Conservation (phyloP, 768 basidiomycete genomes). For the Lyophyllum decastes region DNA sequence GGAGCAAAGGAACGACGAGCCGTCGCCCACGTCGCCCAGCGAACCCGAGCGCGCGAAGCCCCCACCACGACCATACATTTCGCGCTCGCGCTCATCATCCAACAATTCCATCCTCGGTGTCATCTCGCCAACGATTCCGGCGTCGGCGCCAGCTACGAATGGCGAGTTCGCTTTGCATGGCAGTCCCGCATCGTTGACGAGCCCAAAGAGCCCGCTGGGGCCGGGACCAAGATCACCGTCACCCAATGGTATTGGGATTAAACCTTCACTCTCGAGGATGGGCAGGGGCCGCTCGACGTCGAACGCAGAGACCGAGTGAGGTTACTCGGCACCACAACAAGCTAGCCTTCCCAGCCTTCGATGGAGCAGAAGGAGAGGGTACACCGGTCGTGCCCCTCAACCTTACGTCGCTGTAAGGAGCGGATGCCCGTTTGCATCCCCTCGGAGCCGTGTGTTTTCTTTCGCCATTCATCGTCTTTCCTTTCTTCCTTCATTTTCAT, state of each 20-base stretch:
- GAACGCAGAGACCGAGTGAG: conserved; percentile 5
- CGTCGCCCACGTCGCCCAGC: conserved; percentile 27
- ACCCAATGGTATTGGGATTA: conserved; percentile 8
- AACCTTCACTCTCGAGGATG: conserved; percentile 26
- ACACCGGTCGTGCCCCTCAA: too few species aligned
- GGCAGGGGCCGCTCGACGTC: conserved; percentile 19
- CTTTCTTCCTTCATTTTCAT: not conserved
- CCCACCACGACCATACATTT: conserved; percentile 59
- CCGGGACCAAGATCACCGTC: conserved; percentile 4
- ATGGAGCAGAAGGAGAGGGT: not conserved
- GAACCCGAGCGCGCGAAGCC: conserved; percentile 35
- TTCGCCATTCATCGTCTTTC: not conserved
- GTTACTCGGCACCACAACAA: not conserved
- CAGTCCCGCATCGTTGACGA: conserved; percentile 11
- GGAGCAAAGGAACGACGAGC: conserved; percentile 14
- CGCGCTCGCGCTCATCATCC: conserved; percentile 54
- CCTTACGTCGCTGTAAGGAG: too few species aligned
- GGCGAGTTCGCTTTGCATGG: conserved; percentile 14
- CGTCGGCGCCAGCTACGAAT: conserved; percentile 10
- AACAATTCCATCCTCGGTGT: conserved; percentile 40
- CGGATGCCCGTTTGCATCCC: too few species aligned
- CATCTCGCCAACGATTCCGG: conserved; percentile 34
- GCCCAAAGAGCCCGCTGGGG: conserved; percentile 16
- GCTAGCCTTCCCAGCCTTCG: not conserved
- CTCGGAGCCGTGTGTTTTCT: too few species aligned